Conservation (phyloP, 2,329 filamentous ascomycete genomes). For the Aspergillus spinulosporus region DNA sequence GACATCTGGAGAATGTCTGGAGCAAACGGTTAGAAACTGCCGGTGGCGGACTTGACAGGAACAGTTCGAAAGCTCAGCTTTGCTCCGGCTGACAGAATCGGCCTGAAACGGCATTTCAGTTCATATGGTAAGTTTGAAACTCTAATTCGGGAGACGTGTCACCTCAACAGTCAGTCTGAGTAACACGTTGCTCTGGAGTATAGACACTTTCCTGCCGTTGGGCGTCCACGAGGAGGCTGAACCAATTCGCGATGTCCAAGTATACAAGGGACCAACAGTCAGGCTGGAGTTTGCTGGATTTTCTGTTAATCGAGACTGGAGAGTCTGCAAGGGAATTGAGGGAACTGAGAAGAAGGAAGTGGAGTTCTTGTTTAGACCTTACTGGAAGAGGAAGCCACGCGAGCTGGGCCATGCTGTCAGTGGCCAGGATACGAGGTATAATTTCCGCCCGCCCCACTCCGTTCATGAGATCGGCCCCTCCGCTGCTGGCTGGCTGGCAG, state of each 20-base stretch:
- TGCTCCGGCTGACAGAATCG: no score
- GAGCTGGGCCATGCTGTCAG: not conserved
- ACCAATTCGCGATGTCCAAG: not conserved
- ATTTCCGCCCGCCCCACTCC: not conserved
- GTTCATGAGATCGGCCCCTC: not conserved
- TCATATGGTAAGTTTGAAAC: not conserved
- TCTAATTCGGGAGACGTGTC: slow-evolving; percentile 3
- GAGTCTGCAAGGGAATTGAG: slow-evolving; percentile 4
- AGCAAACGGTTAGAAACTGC: not conserved
- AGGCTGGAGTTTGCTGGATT: not conserved
- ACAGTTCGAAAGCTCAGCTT: no score
- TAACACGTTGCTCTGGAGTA: not conserved
- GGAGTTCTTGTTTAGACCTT: slow-evolving; percentile 6
- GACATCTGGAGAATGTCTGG: not conserved
- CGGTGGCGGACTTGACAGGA: not conserved
- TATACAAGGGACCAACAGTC: not conserved
- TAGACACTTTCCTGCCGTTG: no score
- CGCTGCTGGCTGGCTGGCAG: not conserved
- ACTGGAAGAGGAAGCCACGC: not conserved
- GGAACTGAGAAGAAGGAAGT: not conserved
- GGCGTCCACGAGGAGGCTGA: not conserved
- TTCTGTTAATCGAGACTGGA: not conserved
- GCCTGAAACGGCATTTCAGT: not conserved
- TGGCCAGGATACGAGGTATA: no score
- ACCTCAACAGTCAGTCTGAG: not conserved